Evolutionary conservation across 805 yeast species (phyloP).

Genomic region (Yamadazyma sp.): DNA sequence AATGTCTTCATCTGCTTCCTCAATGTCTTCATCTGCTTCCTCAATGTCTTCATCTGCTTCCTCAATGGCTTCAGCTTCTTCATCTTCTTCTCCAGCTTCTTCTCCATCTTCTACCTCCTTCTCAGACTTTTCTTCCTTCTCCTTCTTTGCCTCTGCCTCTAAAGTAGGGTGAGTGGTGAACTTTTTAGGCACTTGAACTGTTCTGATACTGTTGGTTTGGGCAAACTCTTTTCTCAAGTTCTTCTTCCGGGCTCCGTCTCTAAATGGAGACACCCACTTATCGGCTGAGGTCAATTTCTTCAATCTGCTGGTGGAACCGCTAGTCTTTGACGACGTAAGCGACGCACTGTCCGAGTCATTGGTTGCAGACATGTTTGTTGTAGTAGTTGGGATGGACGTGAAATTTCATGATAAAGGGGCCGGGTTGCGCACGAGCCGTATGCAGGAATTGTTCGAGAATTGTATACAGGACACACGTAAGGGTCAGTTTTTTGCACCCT

Average conservation of each 20-base stretch:
- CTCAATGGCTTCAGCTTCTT: conserved; percentile 9
- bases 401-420: conserved; percentile 11
- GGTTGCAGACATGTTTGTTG: conserved; percentile 14
- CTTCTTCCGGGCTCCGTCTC: conserved; percentile 26
- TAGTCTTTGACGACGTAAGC: conserved; percentile 8
- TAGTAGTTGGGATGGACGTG: background rate
- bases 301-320: conserved; percentile 17
- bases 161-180: conserved; percentile 41
- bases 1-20: conserved; percentile 9
- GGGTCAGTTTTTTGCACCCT: too few species aligned
- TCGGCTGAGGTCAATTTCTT: conserved; percentile 32
- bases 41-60: conserved; percentile 17
- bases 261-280: conserved; percentile 44
- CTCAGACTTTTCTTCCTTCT: conserved; percentile 10
- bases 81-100: conserved; percentile 16
- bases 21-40: conserved; percentile 20
- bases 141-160: conserved; percentile 34
- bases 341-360: conserved; percentile 11
- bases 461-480: too few species aligned
- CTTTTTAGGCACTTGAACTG: conserved; percentile 39
- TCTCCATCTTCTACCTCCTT: conserved; percentile 21
- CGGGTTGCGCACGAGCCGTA: too few species aligned
- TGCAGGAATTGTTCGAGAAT: too few species aligned
- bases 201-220: conserved; percentile 32
- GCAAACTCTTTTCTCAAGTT: conserved; percentile 37